A percentile compares a stretch with the other conserved stretches of the same genome.
Evolutionary conservation across 1,284 basidiomycete genomes (phyloP).

Genomic region (Marasmius fiardii): DNA sequence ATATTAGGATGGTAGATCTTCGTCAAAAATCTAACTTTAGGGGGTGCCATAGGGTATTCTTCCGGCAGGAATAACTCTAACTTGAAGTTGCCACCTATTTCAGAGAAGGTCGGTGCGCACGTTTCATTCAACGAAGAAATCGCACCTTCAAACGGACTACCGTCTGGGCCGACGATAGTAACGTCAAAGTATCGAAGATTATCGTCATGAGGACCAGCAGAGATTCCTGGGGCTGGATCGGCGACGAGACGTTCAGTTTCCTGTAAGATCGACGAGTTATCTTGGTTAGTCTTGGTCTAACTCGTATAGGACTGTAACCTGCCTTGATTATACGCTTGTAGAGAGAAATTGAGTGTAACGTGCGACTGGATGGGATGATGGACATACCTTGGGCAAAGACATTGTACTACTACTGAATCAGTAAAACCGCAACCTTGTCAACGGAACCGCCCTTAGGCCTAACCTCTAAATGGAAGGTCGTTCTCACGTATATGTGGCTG

Average conservation of each 20-base stretch:
- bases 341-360: background rate
- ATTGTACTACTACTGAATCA: background rate
- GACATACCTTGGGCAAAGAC: slow-evolving; percentile 6
- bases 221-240: slow-evolving; percentile 95
- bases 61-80: slow-evolving; percentile 97
- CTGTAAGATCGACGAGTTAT: slow-evolving; percentile 38
- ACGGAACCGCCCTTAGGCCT: background rate
- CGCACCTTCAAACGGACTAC: slow-evolving; percentile 90
- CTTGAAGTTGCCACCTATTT: slow-evolving; percentile 85
- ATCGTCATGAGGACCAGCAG: slow-evolving; percentile 92
- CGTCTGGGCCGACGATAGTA: slow-evolving; percentile 90
- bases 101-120: background rate
- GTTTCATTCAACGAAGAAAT: background rate
- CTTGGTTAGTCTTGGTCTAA: background rate
- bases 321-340: slow-evolving; percentile 16
- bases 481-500: background rate
- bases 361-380: background rate
- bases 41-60: slow-evolving; percentile 99
- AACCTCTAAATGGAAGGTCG: background rate
- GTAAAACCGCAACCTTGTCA: background rate
- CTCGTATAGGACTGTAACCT: background rate
- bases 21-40: slow-evolving; percentile 98
- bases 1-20: slow-evolving; percentile 99
- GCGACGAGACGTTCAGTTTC: slow-evolving; percentile 96
- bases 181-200: slow-evolving; percentile 99